Percentiles rank a stretch among this genome's conserved stretches.
Evolutionary conservation across 2,329 filamentous ascomycete species (phyloP).

Genomic region (Beauveria scarabaeidicola): DNA sequence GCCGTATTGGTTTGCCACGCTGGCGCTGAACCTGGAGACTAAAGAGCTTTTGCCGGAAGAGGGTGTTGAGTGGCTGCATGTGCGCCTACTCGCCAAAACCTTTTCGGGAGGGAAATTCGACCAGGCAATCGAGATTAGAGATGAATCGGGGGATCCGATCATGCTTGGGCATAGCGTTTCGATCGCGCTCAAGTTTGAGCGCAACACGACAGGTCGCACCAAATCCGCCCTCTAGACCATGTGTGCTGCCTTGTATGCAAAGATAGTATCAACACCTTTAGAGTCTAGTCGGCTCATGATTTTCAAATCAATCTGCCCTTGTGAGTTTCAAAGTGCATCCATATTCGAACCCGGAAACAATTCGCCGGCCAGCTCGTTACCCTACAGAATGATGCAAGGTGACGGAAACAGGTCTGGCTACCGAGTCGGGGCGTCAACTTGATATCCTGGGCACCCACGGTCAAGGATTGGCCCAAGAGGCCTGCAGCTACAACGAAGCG

Average conservation of each 20-base stretch:
- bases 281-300: background rate
- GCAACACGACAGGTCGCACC: slow-evolving; percentile 8
- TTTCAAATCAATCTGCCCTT: too few species aligned
- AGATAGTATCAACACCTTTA: background rate
- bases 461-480: too few species aligned
- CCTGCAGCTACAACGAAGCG: too few species aligned
- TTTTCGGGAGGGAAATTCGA: slow-evolving; percentile 64
- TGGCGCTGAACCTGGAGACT: slow-evolving; percentile 62
- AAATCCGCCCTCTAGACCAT: background rate
- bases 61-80: slow-evolving; percentile 62
- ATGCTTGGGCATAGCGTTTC: slow-evolving; percentile 11
- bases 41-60: slow-evolving; percentile 59
- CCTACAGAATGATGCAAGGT: too few species aligned
- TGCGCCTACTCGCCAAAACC: slow-evolving; percentile 55
- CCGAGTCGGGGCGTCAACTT: too few species aligned
- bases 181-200: slow-evolving; percentile 11
- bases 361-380: too few species aligned
- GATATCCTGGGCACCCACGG: too few species aligned
- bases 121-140: slow-evolving; percentile 57
- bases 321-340: too few species aligned
- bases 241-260: too few species aligned
- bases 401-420: too few species aligned
- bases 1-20: slow-evolving; percentile 60
- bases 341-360: too few species aligned
- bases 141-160: slow-evolving; percentile 25